Base-by-base conservation (phyloP, 352 stramenopile species). In the Blastocystis sp. region DNA sequence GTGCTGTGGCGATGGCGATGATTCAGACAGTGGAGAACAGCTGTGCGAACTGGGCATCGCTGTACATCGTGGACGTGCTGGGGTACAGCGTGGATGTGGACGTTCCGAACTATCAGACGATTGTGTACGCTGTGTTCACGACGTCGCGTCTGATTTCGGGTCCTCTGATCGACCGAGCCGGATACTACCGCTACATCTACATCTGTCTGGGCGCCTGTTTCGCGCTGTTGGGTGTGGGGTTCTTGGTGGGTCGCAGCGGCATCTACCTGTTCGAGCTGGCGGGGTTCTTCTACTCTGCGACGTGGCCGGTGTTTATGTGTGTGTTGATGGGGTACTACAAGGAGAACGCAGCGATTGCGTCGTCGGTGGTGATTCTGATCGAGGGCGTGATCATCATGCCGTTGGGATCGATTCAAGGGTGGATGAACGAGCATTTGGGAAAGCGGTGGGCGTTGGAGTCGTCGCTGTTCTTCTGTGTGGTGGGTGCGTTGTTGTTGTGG, bases 1-100 rank as follows among this genome's bases (percentile, higher is more conserved):
- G 69, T 38, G n/a, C 69, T 8, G 6, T 81, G 6, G 42, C 69
- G 27, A 67, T 81, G 69, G 54, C 14, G 8, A 59, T 81, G 32
- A 34, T 27, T 44, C 49, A 81, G 18, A 38, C 54, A 42, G 34
- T 81, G 6, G 69, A 81, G 32, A 34, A 27, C 7, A 40, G 27
- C 3, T 40, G 49, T 42, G 54, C 49, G 18, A 54, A 67, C 24
- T 81, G 69, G 69, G 49, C 54, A 27, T 34, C 49, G 6, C 32
- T 81, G 29, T 81, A 81, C 32, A 14, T 81, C n/a, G 69, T 67
- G 32, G 69, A 81, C 32, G 40, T 81, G 16, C 36, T 67, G n/a
- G 44, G 18, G 18, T 61, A 61, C 6, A 46, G 69, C 32, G 32
- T 53, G 24, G 69, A 67, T 18, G 34, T 29, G 49, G 69, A 81